phyloP scores from a whole-genome alignment of 805 yeast species.

The Barnettozyma pratensis region DNA sequence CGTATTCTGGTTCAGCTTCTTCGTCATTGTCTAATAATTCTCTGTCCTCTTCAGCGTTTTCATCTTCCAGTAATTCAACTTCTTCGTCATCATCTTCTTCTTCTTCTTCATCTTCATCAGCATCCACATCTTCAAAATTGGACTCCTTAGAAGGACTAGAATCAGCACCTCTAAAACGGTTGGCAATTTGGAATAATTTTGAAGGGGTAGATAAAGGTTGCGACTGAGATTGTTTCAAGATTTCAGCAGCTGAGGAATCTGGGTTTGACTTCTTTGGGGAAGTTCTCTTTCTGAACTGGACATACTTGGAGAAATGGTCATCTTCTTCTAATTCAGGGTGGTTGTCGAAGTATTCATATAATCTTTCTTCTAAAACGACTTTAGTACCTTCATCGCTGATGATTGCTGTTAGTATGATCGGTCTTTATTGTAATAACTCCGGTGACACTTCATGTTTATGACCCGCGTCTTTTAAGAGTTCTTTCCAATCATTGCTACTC shows the following conservation, averaged over 20 bases:
- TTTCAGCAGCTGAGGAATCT: slow-evolving; percentile 10
- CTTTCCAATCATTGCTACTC: slow-evolving; percentile 10
- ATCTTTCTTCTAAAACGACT: slow-evolving; percentile 26
- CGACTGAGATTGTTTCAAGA: slow-evolving; percentile 10
- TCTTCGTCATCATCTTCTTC: slow-evolving; percentile 12
- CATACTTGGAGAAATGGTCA: slow-evolving; percentile 20
- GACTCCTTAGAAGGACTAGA: slow-evolving; percentile 21
- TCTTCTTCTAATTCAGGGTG: slow-evolving; percentile 28
- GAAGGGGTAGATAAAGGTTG: slow-evolving; percentile 19
- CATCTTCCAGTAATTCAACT: slow-evolving; percentile 11
- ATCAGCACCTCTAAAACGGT: slow-evolving; percentile 15
- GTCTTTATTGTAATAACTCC: not conserved
- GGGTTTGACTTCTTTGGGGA: slow-evolving; percentile 24
- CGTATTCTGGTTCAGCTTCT: slow-evolving; percentile 15
- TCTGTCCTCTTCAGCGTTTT: slow-evolving; percentile 15
- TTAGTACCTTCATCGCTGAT: slow-evolving; percentile 27
- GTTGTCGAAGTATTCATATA: slow-evolving; percentile 23
- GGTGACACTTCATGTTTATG: not conserved
- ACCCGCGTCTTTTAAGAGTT: not conserved
- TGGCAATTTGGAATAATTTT: slow-evolving; percentile 15
- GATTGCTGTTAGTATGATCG: not conserved
- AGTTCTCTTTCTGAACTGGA: slow-evolving; percentile 22
- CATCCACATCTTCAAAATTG: not conserved
- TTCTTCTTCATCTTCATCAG: slow-evolving; percentile 8
- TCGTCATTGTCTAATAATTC: slow-evolving; percentile 6